phyloP scores from a whole-genome alignment of 1,284 basidiomycete species.

The Gymnopus androsaceus region DNA sequence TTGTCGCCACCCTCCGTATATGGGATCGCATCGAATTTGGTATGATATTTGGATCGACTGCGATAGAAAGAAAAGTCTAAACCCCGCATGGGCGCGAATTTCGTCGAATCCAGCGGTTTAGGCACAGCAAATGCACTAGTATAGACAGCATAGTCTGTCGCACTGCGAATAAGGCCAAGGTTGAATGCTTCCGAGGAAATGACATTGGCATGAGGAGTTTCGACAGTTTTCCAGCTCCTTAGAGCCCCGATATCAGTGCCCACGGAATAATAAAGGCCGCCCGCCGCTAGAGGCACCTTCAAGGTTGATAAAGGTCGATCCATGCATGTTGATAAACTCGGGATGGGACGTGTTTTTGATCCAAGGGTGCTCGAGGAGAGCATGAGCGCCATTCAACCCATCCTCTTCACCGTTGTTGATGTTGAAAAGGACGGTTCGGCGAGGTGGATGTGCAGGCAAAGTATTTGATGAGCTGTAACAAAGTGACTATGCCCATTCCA shows the following conservation, averaged over 20 bases:
- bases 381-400: conserved; percentile 62
- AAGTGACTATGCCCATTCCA: conserved; percentile 70
- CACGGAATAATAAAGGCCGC: too few relatives aligned
- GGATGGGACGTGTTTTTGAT: conserved; percentile 2
- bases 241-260: conserved; percentile 58
- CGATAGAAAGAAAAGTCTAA: conserved; percentile 76
- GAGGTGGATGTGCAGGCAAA: conserved; percentile 54
- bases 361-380: conserved; percentile 75
- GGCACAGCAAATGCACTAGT: conserved; percentile 23
- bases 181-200: conserved; percentile 66
- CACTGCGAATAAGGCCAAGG: conserved; percentile 59
- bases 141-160: conserved; percentile 73
- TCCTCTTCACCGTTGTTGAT: conserved; percentile 85
- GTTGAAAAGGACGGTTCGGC: conserved; percentile 71
- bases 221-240: conserved; percentile 49
- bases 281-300: conserved; percentile 82
- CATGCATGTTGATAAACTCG: conserved; percentile 44
- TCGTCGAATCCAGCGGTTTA: background rate
- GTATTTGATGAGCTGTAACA: conserved; percentile 66
- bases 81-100: conserved; percentile 48
- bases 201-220: too few relatives aligned
- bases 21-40: conserved; percentile 61
- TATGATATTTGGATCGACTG: conserved; percentile 71
- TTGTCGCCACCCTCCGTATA: conserved; percentile 51
- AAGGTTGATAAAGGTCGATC: conserved; percentile 66